Conservation (phyloP, 1,284 basidiomycete genomes). For the Gomphus bonarii region DNA sequence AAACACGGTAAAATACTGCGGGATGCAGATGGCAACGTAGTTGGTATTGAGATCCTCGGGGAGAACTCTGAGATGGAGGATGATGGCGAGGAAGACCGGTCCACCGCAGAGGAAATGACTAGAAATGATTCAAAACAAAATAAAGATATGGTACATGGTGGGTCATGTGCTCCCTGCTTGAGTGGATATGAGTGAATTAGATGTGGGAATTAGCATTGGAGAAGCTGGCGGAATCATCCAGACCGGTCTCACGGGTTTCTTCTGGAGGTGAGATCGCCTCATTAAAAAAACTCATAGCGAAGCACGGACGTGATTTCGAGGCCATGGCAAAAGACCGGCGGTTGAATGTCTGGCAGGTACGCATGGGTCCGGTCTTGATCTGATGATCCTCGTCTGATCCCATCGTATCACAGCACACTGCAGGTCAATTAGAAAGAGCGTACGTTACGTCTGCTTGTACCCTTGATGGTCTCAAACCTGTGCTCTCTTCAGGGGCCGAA, state of each 20-base stretch:
- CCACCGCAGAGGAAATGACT: slow-evolving; percentile 25
- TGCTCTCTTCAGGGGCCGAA: not conserved
- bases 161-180: slow-evolving; percentile 11
- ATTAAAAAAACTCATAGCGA: slow-evolving; percentile 57
- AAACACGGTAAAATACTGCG: slow-evolving; percentile 82
- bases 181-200: not conserved
- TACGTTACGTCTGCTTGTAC: slow-evolving; percentile 11
- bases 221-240: slow-evolving; percentile 31
- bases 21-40: slow-evolving; percentile 72
- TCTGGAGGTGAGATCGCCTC: slow-evolving; percentile 64
- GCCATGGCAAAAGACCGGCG: slow-evolving; percentile 75
- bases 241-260: slow-evolving; percentile 47
- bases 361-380: not conserved
- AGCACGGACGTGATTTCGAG: slow-evolving; percentile 65
- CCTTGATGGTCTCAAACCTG: not conserved
- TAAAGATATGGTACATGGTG: slow-evolving; percentile 26
- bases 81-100: slow-evolving; percentile 16
- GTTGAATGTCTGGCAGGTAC: slow-evolving; percentile 68
- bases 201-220: slow-evolving; percentile 33
- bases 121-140: not conserved
- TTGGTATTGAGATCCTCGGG: slow-evolving; percentile 65
- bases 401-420: slow-evolving; percentile 40
- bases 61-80: slow-evolving; percentile 29
- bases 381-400: not conserved
- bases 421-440: slow-evolving; percentile 59